A percentile compares a stretch with the other conserved stretches of the same genome.
These are phyloP conservation scores for barley (Hordeum vulgare) DNA, from an alignment of 176 grass and related monocot species.

Conservation along the genomic window MorexV3_pseudomolecules_assembly NC_058520.1:21205510-21206009, in stretches of 20 bases:
- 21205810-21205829: slow-evolving; percentile 40
- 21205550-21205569: slow-evolving; percentile 65
- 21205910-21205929: slow-evolving; percentile 46
- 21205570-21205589: slow-evolving; percentile 76
- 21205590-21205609: slow-evolving; percentile 62
- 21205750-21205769: neutral
- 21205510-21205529: slow-evolving; percentile 71
- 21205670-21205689: slow-evolving; percentile 55
- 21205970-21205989: slow-evolving; percentile 61
- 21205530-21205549: slow-evolving; percentile 66
- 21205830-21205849: slow-evolving; percentile 83
- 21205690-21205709: neutral
- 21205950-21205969: slow-evolving; percentile 70
- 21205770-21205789: slow-evolving; percentile 24
- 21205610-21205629: slow-evolving; percentile 60
- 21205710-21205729: slow-evolving; percentile 31
- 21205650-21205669: slow-evolving; percentile 37
- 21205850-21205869: slow-evolving; percentile 64
- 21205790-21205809: neutral
- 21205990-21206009: slow-evolving; percentile 32
- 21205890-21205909: slow-evolving; percentile 43
- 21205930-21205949: slow-evolving; percentile 64
- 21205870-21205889: slow-evolving; percentile 71
- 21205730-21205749: neutral
- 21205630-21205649: slow-evolving; percentile 51